phyloP scores from a whole-genome alignment of 208 protist genomes.

The Phytomonas sp. region DNA sequence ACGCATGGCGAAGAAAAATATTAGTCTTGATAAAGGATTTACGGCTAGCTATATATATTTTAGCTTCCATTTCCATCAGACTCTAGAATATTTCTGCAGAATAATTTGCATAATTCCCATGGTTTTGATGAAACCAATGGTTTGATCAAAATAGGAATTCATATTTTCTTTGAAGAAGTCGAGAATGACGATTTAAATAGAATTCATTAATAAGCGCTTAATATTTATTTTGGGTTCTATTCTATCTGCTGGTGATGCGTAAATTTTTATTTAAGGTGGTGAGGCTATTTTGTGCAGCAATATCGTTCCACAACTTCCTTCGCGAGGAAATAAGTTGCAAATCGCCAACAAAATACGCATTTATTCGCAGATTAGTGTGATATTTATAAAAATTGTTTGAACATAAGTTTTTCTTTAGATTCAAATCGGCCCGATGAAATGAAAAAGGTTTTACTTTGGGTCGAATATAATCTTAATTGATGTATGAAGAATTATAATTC shows the following conservation, averaged over 20 bases:
- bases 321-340: neutral
- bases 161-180: slow-evolving; percentile 7
- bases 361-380: slow-evolving; percentile 35
- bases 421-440: neutral
- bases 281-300: slow-evolving; percentile 14
- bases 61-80: slow-evolving; percentile 17
- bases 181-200: slow-evolving; percentile 1
- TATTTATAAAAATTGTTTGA: slow-evolving; percentile 52
- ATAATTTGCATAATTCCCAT: slow-evolving; percentile 20
- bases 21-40: too few relatives aligned
- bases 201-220: neutral
- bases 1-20: too few relatives aligned
- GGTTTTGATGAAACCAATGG: slow-evolving; percentile 16
- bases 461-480: neutral
- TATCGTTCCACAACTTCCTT: neutral
- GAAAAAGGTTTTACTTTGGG: neutral
- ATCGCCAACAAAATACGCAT: slow-evolving; percentile 11
- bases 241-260: slow-evolving; percentile 24
- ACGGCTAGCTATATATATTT: too few relatives aligned
- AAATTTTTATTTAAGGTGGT: slow-evolving; percentile 48
- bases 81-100: slow-evolving; percentile 35
- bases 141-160: slow-evolving; percentile 33
- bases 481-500: neutral
- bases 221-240: neutral
- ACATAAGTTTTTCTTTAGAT: slow-evolving; percentile 20